A percentile compares a stretch with the other conserved stretches of the same genome.
Conservation (phyloP, 345 rosid genomes). For the Aquilaria yunnanensis region DNA sequence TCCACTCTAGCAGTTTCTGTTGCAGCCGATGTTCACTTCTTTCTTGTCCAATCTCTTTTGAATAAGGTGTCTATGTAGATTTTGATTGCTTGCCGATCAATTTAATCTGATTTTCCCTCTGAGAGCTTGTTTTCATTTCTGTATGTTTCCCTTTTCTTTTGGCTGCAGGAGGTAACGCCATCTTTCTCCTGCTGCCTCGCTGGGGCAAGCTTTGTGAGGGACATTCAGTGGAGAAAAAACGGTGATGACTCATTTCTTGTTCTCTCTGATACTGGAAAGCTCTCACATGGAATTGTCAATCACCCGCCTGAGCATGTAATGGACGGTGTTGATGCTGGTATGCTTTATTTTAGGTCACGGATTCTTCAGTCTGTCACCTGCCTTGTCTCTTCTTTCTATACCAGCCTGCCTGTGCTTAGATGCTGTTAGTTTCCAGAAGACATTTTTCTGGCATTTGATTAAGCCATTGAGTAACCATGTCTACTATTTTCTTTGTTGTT, state of each 20-base stretch:
- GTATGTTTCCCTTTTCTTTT: background rate
- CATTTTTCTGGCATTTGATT: background rate
- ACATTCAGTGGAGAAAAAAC: conserved; percentile 62
- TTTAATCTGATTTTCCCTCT: background rate
- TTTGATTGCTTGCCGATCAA: background rate
- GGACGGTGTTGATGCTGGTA: conserved; percentile 87
- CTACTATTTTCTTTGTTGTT: conserved; percentile 11
- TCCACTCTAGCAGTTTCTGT: conserved; percentile 62
- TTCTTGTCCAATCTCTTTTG: conserved; percentile 52
- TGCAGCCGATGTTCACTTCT: conserved; percentile 48
- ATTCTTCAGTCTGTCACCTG: background rate
- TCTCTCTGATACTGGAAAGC: conserved; percentile 51
- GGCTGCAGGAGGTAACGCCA: conserved; percentile 47
- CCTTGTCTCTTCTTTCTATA: background rate
- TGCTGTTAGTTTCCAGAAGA: too few relatives aligned
- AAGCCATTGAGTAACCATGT: background rate
- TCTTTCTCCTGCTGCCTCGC: conserved; percentile 43
- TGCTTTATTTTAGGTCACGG: conserved; percentile 3
- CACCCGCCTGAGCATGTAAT: conserved; percentile 40
- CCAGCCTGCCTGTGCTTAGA: background rate
- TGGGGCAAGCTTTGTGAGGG: conserved; percentile 54
- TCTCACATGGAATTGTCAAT: conserved; percentile 51
- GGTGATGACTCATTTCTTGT: conserved; percentile 47
- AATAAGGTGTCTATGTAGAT: conserved; percentile 30
- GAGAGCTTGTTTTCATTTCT: background rate